Evolutionary conservation across 495 filamentous ascomycete genomes (phyloP), one percentile per base, ranked within the genome.

Genomic region (Xylaria longipes): DNA sequence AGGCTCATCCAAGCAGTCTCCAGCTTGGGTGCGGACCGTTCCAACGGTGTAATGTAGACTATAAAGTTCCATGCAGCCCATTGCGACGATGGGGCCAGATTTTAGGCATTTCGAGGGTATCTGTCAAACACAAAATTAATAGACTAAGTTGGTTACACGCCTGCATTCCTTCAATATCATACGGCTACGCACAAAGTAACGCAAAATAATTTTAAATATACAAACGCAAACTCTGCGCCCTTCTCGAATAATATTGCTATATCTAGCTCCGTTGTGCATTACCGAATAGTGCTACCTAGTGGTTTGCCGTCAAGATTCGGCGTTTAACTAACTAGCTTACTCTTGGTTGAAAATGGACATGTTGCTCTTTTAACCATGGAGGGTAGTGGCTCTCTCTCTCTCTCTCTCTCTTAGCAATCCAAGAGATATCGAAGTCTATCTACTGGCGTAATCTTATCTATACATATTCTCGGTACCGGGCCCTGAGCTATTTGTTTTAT

Each of bases 31-130:
- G 22, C 35, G 48, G 48, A 12, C 48, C 65, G 48, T 56, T 56
- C 65, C 65, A 39, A 50, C 31, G 33, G 8, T 37, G 15, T 22
- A 37, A 37, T 37, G 31, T n/a, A 56, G 27, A 6, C 52, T 56
- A 56, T 29, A 31, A 56, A 64, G 61, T 64, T 25, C 60, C 60
- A 41, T 62, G 41, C 37, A 7, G 61, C 61, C 22, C 37, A 64
- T 64, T 52, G 37, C 22, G 17, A 65, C 63, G 9, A 52, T 52
- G 45, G 63, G 63, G 63, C 45, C 43, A 52, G 31, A 35, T n/a
- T 29, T 67, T 63, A 56, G 65, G 65, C 65, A 52, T 67, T 41
- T 56, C 12, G 12, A 8, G n/a, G 14, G 5, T 17, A 48, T 39
- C 15, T 65, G 41, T 50, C 22, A 3, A 48, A 33, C 41, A 31